Base-by-base conservation (phyloP, 2,329 filamentous ascomycete species). In the Penicillium sp. region DNA sequence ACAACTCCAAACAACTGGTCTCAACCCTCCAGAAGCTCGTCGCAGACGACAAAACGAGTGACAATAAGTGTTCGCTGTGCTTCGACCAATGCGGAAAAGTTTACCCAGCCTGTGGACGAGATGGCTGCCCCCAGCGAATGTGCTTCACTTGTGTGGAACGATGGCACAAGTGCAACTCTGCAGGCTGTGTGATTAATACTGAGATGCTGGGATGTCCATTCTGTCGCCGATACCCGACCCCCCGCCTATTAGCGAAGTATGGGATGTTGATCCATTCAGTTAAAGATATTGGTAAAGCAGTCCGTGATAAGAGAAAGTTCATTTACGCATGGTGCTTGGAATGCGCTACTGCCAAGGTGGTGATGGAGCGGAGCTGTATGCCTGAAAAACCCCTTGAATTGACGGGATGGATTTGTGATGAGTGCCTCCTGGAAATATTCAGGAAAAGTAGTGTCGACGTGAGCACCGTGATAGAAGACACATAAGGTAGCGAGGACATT, bases 291-390 rank as follows among this genome's bases (percentile, higher is more conserved):
- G 57, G 57, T 2, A 56, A 57, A 1, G 76, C 73, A 0, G 63
- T 77, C 1, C 57, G 66, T 2, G 67, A 75, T 12, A 55, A 64
- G 1, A 75, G 69, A 2, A 62, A 61, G 1, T 76, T 70, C 69
- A 72, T 77, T 45, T 75, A 77, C 39, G 74, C 70, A 0, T 76
- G 73, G 75, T 80, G 77, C 55, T 50, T 31, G 3, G 58, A 53
- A 3, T 78, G 76, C 47, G 67, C 66, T 3, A 62, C 64, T 10
- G 75, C 75, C 4, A 69, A 67, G 54, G 64, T 64, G 49, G 69
- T 67, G 44, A 64, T 72, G 17, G 72, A 74, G 54, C 63, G 75
- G 6, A 69, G 68, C 2, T 78, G 76, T 53, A 72, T 70, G 0
- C 62, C 61, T 0, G 74, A 71, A 0, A 65, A 65, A 2, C 70